Base-by-base conservation (phyloP, 176 grass and related monocot genomes). In the Secale cereale region DNA sequence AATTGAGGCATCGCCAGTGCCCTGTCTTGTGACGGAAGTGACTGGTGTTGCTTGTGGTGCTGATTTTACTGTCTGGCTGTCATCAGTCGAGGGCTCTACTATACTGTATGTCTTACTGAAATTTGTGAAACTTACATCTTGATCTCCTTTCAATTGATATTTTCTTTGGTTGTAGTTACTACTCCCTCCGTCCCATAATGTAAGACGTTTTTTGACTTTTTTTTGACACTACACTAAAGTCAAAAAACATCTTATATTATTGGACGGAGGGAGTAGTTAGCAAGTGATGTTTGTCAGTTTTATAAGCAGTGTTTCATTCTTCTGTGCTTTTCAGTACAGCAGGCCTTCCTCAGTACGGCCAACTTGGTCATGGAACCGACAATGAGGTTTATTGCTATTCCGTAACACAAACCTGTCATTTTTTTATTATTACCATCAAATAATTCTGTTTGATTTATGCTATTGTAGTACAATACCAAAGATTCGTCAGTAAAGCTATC, bases 311-410 rank as follows among this genome's bases (percentile, higher is more conserved):
- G 59, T 91, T 89, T 78, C 87, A 63, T 97, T 92, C 60, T 87
- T 65, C 80, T 84, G 39, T 93, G 29, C 68, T 87, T 85, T 90
- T 80, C 84, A 96, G 91, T 74, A 87, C 97, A 65, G 87, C 91
- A 78, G 97, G 97, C 74, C 93, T 94, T 81, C 97, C 97, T 40
- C 97, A 99, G 82, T 99, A 91, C 37, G 97, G 97, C 63, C 97
- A 99, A 79, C 97, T 99, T 48, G 97, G 97, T 63, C 97, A 99
- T 89, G 97, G 97, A 84, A 99, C 93, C 59, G 90, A 99, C 77
- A 99, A 99, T 66, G 97, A 99, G 93, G 97, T 99, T 73, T 39
- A 40, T 76, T 57, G 30, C 30, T 78, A 50, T 68, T 39, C 57
- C 31, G 22, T 31, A 28, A 75, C 26, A 33, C 28, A 67, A 46